These are phyloP conservation scores for Friedmanniomyces simplex DNA, from an alignment of 495 filamentous ascomycete species.

Conservation along the genomic window DNA sequence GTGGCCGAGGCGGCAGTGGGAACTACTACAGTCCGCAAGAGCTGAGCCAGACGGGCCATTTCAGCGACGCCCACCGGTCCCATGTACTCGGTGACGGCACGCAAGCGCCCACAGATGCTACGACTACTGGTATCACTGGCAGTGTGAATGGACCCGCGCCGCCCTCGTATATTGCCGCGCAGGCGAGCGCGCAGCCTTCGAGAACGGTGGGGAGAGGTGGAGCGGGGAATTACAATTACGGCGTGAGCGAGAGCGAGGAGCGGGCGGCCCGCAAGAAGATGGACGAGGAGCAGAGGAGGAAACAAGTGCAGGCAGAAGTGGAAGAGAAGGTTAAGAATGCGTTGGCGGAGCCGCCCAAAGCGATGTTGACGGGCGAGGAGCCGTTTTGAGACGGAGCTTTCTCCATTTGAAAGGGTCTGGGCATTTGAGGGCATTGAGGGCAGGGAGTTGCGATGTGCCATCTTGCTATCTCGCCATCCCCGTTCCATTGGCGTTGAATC, in stretches of 20 bases:
- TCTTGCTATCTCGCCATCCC: background rate
- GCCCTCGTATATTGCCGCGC: slow-evolving; percentile 5
- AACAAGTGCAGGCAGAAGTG: slow-evolving; percentile 36
- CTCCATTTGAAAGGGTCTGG: too few relatives aligned
- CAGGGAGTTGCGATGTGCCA: background rate
- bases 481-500: too few relatives aligned
- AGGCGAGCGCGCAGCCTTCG: slow-evolving; percentile 4
- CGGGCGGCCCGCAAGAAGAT: slow-evolving; percentile 24
- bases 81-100: slow-evolving; percentile 12
- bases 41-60: slow-evolving; percentile 23
- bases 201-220: slow-evolving; percentile 42
- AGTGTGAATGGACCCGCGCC: slow-evolving; percentile 15
- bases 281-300: slow-evolving; percentile 30
- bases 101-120: slow-evolving; percentile 19
- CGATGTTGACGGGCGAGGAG: slow-evolving; percentile 5
- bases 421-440: background rate
- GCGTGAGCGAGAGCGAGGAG: slow-evolving; percentile 21
- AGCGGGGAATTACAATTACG: slow-evolving; percentile 44
- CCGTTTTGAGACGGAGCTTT: background rate
- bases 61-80: slow-evolving; percentile 12
- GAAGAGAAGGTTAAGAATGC: slow-evolving; percentile 28
- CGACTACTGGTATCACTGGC: slow-evolving; percentile 8
- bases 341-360: slow-evolving; percentile 17
- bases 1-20: slow-evolving; percentile 51
- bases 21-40: slow-evolving; percentile 42